Base-by-base conservation (phyloP, 2,329 filamentous ascomycete genomes). In the Onygena corvina region DNA sequence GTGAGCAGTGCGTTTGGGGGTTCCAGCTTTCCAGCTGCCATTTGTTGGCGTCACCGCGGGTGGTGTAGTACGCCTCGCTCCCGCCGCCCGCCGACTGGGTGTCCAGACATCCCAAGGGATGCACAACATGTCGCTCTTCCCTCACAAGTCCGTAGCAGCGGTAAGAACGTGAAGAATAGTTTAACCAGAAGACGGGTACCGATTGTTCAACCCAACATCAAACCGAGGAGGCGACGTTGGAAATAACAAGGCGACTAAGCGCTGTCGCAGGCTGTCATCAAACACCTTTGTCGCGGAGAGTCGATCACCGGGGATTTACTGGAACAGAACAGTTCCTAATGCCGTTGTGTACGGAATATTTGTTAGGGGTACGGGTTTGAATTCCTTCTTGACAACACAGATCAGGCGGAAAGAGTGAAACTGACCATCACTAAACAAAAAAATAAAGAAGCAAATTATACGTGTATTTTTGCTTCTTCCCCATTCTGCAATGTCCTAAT, bases 391-490 rank as follows among this genome's bases (percentile, higher is more conserved):
- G 5, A 25, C 36, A 42, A 23, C 36, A 40, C n/a, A n/a, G n/a
- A n/a, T n/a, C n/a, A 16, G 35, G 18, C 36, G 4, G n/a, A 40
- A 40, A 40, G 25, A 40, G 18, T 16, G 14, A 36, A 23, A 40
- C n/a, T n/a, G n/a, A n/a, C n/a, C n/a, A 40, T n/a, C 4, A 4
- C 21, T 18, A 36, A 18, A 16, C 14, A 8, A 21, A 16, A 12
- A 16, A 36, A 36, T 12, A 36, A 42, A 42, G 21, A 42, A 27
- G 34, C 34, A 42, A 42, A 42, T n/a, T 25, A 21, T 7, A 23
- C 9, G n/a, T 42, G 21, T 42, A 42, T 42, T 8, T 42, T 42
- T 42, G 36, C 36, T 42, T 42, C 36, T 42, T 42, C 36, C 36
- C 25, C 3, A 40, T 23, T 42, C 36, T 42, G 25, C 36, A 42